Evolutionary conservation across 441 rosid genomes (phyloP), one percentile per base, ranked within the genome.

Genomic region (Jatropha podagrica): DNA sequence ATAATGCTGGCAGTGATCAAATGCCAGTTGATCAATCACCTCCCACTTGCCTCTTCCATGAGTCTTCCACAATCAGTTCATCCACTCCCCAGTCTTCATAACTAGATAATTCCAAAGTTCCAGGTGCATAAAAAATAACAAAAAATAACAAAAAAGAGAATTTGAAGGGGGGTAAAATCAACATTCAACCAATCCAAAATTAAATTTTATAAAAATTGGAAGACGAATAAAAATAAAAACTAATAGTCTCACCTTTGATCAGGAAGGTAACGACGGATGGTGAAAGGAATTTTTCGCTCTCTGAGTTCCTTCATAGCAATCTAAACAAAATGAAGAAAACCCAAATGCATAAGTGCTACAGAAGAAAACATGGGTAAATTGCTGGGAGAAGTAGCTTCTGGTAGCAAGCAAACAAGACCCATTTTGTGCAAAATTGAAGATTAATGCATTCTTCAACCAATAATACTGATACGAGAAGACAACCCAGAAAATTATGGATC

Each of bases 21-120:
- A 49, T 12, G 23, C 51, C 18, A 27, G 59, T 6, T 8, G 65
- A 61, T 84, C 83, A 90, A 76, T 87, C 93, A 15, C 99, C 97
- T 41, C 98, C 97, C 7, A 93, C 97, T 81, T 95, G 99, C 77
- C 97, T 88, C 87, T 93, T 93, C 98, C 98, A 95, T 0, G 96
- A 92, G 82, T 91, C 99, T 76, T 95, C 98, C 64, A 91, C 96
- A 11, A 95, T 91, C 83, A 95, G 73, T 69, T 95, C 97, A 76
- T 92, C 94, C 5, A 90, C 99, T 72, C 95, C 96, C 97, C 97
- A 95, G 51, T 93, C 96, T 78, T 93, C 98, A 8, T 83, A 92
- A 86, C 98, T 93, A 83, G 68, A 69, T 73, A 61, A 48, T 13
- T 59, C 51, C 65, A 58, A 32, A 32, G 27, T 10, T 54, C 44